Base-by-base conservation (phyloP, 2,329 filamentous ascomycete species). In the Trichocomaceae sp. region DNA sequence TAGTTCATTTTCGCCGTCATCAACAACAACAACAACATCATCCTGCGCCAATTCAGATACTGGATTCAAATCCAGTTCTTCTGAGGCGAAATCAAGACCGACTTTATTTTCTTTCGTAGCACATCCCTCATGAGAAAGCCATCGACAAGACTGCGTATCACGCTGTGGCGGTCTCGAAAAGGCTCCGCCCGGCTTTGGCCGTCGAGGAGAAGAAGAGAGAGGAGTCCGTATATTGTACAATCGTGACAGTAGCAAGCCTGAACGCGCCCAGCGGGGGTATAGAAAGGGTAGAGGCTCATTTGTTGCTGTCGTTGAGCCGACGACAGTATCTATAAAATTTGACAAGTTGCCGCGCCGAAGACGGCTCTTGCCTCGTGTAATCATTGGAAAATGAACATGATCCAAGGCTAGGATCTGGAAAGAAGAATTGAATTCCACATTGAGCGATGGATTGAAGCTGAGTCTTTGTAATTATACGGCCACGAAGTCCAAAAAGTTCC, bases 271-370 rank as follows among this genome's bases (percentile, higher is more conserved):
- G 58, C 64, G 68, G 51, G 74, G 74, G 60, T 76, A 77, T 35
- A 76, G 71, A 56, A 77, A 77, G 15, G 73, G 66, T 46, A 77
- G 63, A 57, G 73, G 73, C 61, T 76, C 72, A 61, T 72, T 68
- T 58, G 70, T 60, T 62, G 66, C 68, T 58, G 70, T 60, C 62
- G 66, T 63, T 17, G 56, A 42, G 61, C 65, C 63, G 60, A 67
- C 61, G 60, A 66, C 64, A 57, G 62, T 68, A 62, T 74, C 69
- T 57, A 69, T 61, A 60, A 69, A 59, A 58, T 65, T 62, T 57
- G 63, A 64, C 56, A 71, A 55, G 60, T 63, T 66, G 62, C 66
- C 71, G 64, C 69, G 69, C 66, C 69, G 67, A 59, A 72, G 68
- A 66, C 67, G 69, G 56, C 70, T 66, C 57, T 65, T 66, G 64